Conservation (phyloP, 1,284 basidiomycete species). For the Fomitopsis pinicola region DNA sequence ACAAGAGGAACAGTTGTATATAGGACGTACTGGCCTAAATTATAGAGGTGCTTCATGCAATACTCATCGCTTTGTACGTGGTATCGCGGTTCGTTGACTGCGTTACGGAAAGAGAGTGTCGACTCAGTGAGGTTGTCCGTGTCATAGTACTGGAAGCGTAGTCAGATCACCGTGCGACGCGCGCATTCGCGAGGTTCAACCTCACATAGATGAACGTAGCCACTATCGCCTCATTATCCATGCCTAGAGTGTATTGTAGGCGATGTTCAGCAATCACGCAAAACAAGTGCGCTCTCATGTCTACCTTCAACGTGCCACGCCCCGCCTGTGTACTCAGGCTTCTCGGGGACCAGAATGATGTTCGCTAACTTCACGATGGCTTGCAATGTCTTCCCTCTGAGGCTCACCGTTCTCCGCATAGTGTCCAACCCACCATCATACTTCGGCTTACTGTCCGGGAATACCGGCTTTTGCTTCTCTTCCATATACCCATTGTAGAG, state of each 20-base stretch:
- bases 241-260: conserved; percentile 5
- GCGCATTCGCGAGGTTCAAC: too few species aligned
- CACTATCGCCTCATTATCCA: conserved; percentile 43
- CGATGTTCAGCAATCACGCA: too few species aligned
- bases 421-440: too few species aligned
- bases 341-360: conserved; percentile 42
- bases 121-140: conserved; percentile 13
- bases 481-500: too few species aligned
- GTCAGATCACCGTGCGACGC: too few species aligned
- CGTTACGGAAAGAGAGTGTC: conserved; percentile 8
- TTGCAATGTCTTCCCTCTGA: conserved; percentile 31
- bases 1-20: too few species aligned
- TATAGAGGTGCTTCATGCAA: too few species aligned
- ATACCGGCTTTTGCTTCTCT: too few species aligned
- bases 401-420: background rate
- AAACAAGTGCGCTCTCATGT: too few species aligned
- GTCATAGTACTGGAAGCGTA: conserved; percentile 8
- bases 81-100: background rate
- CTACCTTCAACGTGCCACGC: conserved; percentile 32
- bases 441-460: too few species aligned
- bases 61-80: too few species aligned
- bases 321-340: conserved; percentile 28
- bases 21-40: too few species aligned
- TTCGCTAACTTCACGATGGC: conserved; percentile 51
- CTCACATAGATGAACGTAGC: conserved; percentile 35